These are phyloP conservation scores for Xylaria sp. DNA, from an alignment of 2,329 filamentous ascomycete genomes.

Conservation along the genomic window DNA sequence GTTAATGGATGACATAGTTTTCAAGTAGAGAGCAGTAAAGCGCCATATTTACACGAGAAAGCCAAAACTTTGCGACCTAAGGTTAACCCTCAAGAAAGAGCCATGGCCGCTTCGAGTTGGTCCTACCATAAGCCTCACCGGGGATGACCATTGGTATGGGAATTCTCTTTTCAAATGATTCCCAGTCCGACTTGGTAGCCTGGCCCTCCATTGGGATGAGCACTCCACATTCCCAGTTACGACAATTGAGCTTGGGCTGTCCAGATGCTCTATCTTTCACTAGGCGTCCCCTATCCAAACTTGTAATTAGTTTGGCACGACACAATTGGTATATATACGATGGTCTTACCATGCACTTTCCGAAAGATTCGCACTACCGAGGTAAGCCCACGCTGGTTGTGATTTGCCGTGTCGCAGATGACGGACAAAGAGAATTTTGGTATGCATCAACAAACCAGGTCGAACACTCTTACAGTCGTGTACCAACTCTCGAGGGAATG, in stretches of 20 bases:
- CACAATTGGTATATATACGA: not conserved
- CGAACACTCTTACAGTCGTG: slow-evolving; percentile 80
- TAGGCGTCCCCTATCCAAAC: slow-evolving; percentile 74
- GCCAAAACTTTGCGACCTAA: not conserved
- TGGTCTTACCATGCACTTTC: slow-evolving; percentile 86
- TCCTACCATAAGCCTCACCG: slow-evolving; percentile 47
- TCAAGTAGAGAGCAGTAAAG: not conserved
- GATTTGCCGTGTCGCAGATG: slow-evolving; percentile 38
- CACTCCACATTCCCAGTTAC: slow-evolving; percentile 97
- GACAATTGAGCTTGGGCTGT: slow-evolving; percentile 79
- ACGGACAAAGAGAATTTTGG: slow-evolving; percentile 75
- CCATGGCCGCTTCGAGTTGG: slow-evolving; percentile 48
- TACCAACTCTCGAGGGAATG: slow-evolving; percentile 78
- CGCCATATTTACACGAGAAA: not conserved
- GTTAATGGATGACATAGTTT: not conserved
- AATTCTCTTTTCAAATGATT: slow-evolving; percentile 52
- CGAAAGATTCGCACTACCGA: slow-evolving; percentile 91
- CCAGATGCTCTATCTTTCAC: slow-evolving; percentile 75
- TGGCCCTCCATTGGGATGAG: slow-evolving; percentile 68
- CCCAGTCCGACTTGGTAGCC: slow-evolving; percentile 32
- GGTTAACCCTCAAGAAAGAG: slow-evolving; percentile 46
- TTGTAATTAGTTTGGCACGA: slow-evolving; percentile 30
- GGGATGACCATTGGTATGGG: slow-evolving; percentile 59
- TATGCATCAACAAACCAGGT: slow-evolving; percentile 83
- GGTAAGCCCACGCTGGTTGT: slow-evolving; percentile 76